Percentiles rank a stretch among this genome's conserved stretches.
phyloP scores from a whole-genome alignment of 2,329 filamentous ascomycete genomes.

The Cercospora brassicicola region DNA sequence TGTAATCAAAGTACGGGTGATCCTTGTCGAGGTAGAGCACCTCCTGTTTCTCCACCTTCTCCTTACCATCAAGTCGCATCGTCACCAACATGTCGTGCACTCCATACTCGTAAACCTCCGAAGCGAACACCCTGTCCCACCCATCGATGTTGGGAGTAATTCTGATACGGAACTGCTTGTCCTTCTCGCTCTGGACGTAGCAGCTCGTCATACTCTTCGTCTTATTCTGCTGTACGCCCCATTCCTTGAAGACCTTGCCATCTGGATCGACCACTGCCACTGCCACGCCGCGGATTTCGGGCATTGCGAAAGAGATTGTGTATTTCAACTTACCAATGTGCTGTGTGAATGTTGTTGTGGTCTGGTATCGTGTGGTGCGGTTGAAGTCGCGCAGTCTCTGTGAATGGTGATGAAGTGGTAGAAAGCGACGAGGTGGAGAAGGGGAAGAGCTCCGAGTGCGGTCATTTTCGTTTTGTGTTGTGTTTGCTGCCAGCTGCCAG shows the following conservation, averaged over 20 bases:
- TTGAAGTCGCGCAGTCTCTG: too few relatives aligned
- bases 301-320: background rate
- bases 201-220: slow-evolving; percentile 4
- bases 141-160: slow-evolving; percentile 8
- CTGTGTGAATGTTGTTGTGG: too few relatives aligned
- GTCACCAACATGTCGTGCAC: slow-evolving; percentile 10
- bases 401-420: background rate
- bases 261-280: slow-evolving; percentile 10
- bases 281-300: slow-evolving; percentile 1
- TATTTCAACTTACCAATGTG: background rate
- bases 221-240: background rate
- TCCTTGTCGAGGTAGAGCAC: slow-evolving; percentile 17
- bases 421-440: background rate
- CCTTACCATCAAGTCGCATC: slow-evolving; percentile 17
- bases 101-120: background rate
- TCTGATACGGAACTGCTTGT: slow-evolving; percentile 18
- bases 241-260: slow-evolving; percentile 12
- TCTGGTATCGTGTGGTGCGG: too few relatives aligned
- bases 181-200: slow-evolving; percentile 18
- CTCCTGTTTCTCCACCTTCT: slow-evolving; percentile 10
- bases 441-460: background rate
- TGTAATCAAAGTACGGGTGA: background rate
- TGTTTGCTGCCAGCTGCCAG: background rate
- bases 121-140: background rate
- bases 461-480: background rate